Percentiles rank a stretch among this genome's conserved stretches.
These are phyloP conservation scores for Aureobasidium sp. DNA, from an alignment of 2,329 filamentous ascomycete genomes.

Conservation along the genomic window DNA sequence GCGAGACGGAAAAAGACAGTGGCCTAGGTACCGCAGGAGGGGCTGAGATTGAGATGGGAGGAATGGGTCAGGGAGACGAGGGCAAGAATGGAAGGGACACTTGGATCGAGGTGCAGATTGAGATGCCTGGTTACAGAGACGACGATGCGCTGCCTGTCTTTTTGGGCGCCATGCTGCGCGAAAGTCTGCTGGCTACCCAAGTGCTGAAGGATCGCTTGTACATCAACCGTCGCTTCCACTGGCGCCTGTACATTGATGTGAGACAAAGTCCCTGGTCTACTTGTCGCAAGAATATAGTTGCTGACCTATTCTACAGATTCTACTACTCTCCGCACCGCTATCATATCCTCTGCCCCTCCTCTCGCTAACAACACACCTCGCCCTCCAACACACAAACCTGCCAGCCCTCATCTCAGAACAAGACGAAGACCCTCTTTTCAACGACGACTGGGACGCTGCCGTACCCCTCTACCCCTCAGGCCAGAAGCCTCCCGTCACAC, in stretches of 20 bases:
- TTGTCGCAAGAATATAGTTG: not conserved
- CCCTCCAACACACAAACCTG: constrained; percentile 76
- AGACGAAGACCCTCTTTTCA: constrained; percentile 94
- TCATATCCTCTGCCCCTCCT: constrained; percentile 91
- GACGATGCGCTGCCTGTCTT: constrained; percentile 87
- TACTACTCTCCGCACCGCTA: constrained; percentile 84
- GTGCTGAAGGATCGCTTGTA: constrained; percentile 60
- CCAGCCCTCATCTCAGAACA: constrained; percentile 78
- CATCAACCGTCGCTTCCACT: constrained; percentile 90
- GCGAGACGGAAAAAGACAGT: constrained; percentile 14
- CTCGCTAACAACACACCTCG: constrained; percentile 86
- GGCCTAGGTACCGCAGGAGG: constrained; percentile 20
- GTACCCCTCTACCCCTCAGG: constrained; percentile 55
- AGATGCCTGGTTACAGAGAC: constrained; percentile 83
- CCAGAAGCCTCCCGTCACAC: constrained; percentile 69
- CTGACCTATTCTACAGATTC: constrained; percentile 48
- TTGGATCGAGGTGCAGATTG: constrained; percentile 86
- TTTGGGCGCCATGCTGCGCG: constrained; percentile 75
- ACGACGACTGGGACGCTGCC: constrained; percentile 92
- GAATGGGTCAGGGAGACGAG: constrained; percentile 23
- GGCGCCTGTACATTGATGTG: constrained; percentile 93
- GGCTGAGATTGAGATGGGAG: constrained; percentile 34
- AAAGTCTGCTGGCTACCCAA: constrained; percentile 70
- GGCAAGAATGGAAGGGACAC: constrained; percentile 31
- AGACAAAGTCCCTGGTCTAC: constrained; percentile 27